These are phyloP conservation scores for Oryza meyeriana DNA, from an alignment of 176 grass and related monocot species.

Conservation along the genomic window DNA sequence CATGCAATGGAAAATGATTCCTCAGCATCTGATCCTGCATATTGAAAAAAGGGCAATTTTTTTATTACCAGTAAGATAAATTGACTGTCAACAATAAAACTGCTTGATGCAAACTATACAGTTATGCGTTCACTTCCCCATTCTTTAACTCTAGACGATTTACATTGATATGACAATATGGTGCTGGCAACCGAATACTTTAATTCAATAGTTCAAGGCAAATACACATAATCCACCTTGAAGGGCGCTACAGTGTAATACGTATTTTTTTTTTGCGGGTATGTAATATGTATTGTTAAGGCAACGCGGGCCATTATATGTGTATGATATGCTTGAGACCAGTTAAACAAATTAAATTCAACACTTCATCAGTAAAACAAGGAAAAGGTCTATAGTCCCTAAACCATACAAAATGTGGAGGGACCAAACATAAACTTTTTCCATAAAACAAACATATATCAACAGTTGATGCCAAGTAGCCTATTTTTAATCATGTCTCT, in stretches of 20 bases:
- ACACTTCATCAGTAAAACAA: neutral
- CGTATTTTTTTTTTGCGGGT: no score
- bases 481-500: neutral
- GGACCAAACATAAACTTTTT: no score
- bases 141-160: neutral
- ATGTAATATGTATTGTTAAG: neutral
- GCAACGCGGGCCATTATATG: neutral
- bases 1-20: slow-evolving; percentile 23
- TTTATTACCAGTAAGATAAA: neutral
- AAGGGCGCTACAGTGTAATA: neutral
- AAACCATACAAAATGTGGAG: no score
- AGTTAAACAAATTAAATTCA: slow-evolving; percentile 8
- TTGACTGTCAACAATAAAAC: neutral
- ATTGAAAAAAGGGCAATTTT: slow-evolving; percentile 10
- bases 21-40: slow-evolving; percentile 28
- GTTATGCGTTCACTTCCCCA: neutral
- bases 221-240: neutral
- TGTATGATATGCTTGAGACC: neutral
- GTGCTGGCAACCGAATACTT: neutral
- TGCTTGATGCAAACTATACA: neutral
- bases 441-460: neutral
- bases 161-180: neutral
- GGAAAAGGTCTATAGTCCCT: no score
- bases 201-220: neutral
- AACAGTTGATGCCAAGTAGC: neutral